Evolutionary conservation across 1,284 basidiomycete species (phyloP).

Genomic region (Puccinia horiana): DNA sequence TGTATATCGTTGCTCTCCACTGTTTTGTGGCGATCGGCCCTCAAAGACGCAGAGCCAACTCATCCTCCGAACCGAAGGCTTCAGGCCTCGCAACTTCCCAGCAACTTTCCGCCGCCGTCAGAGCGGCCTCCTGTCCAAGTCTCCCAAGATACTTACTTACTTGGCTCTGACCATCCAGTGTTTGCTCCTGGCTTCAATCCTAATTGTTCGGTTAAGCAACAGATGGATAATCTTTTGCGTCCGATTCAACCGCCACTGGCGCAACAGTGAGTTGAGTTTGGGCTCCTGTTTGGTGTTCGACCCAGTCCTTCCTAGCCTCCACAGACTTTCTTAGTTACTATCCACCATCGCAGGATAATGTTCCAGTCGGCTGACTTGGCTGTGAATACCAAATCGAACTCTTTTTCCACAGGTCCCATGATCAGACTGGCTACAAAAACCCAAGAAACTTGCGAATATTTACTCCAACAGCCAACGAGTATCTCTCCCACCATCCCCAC

Average conservation of each 20-base stretch:
- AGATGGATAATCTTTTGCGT: neutral
- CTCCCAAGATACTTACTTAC: neutral
- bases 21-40: slow-evolving; percentile 6
- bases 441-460: neutral
- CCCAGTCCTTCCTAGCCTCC: neutral
- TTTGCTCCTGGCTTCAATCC: slow-evolving; percentile 3
- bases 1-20: neutral
- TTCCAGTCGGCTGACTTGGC: slow-evolving; percentile 19
- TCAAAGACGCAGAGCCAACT: neutral
- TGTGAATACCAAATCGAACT: neutral
- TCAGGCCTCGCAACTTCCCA: slow-evolving; percentile 6
- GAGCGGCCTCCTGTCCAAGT: neutral
- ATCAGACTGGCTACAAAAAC: neutral
- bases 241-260: slow-evolving; percentile 16
- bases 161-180: slow-evolving; percentile 1
- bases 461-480: neutral
- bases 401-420: neutral
- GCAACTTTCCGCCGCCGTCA: neutral
- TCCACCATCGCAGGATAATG: neutral
- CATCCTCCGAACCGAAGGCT: neutral
- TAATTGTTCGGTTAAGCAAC: slow-evolving; percentile 14
- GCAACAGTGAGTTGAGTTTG: slow-evolving; percentile 1
- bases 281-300: slow-evolving; percentile 15
- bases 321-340: neutral
- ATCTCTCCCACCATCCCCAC: neutral